Evolutionary conservation across 768 basidiomycete genomes (phyloP).

Genomic region (Mycena haematopus): DNA sequence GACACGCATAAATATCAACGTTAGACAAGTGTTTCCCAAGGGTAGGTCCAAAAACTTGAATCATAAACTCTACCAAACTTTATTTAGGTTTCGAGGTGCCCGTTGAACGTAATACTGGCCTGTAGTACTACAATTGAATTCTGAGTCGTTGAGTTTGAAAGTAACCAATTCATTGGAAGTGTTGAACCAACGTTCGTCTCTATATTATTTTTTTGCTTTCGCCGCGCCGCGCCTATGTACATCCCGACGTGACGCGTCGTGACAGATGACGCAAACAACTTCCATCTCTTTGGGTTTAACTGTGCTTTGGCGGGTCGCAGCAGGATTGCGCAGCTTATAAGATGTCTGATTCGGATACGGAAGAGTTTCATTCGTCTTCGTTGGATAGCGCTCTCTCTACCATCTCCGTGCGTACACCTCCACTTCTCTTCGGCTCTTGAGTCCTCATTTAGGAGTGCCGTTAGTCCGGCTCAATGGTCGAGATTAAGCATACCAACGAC

Average conservation of each 20-base stretch:
- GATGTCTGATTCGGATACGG: constrained; percentile 19
- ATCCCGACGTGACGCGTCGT: not conserved
- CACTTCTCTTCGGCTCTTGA: constrained; percentile 4
- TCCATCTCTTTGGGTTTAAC: not conserved
- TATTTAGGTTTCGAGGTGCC: not conserved
- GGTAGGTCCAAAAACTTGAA: constrained; percentile 34
- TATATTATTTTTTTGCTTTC: too few relatives aligned
- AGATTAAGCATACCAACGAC: constrained; percentile 60
- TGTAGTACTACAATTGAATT: not conserved
- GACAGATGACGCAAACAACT: not conserved
- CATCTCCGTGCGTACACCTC: constrained; percentile 48
- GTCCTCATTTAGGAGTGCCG: constrained; percentile 23
- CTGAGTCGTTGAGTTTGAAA: too few relatives aligned
- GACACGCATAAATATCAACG: constrained; percentile 89
- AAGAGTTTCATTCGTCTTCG: constrained; percentile 39
- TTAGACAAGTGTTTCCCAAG: constrained; percentile 86
- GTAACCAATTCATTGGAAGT: too few relatives aligned
- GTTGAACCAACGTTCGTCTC: too few relatives aligned
- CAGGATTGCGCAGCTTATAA: constrained; percentile 28
- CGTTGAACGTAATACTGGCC: not conserved
- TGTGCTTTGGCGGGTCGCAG: constrained; percentile 8
- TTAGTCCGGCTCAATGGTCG: constrained; percentile 74
- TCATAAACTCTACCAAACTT: too few relatives aligned
- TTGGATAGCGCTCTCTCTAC: constrained; percentile 55
- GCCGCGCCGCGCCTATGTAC: too few relatives aligned